Evolutionary conservation across 2,329 filamentous ascomycete genomes (phyloP), one percentile per base, ranked within the genome.

Genomic region (Shiraia bambusicola): DNA sequence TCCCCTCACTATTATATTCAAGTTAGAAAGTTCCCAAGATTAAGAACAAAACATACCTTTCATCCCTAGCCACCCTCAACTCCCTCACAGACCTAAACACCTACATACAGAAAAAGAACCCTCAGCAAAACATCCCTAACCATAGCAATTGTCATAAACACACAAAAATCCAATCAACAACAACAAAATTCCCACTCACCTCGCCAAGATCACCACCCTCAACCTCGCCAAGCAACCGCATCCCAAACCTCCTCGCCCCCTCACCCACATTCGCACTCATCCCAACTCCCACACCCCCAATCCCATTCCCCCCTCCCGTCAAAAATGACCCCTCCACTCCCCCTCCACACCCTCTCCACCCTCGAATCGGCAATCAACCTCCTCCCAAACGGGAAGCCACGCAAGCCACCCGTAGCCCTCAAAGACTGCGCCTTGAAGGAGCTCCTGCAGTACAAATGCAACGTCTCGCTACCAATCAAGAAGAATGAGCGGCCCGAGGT

Each of bases 391-490:
- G 78, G 67, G 69, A 73, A 77, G 58, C 64, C 69, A 36, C 76
- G 78, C 47, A 82, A 82, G 60, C 64, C 62, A n/a, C 67, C 72
- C 12, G 67, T 81, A 45, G 69, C 78, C 24, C 69, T 84, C 5
- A 62, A 69, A 39, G 68, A 78, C 35, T 85, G 82, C 61, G 66
- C 74, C 42, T 65, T 84, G 28, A 71, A 79, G 52, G 79, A 84
- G 60, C 65, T 85, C 64, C 68, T 80, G 33, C 82, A 86, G 66
- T 84, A 83, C 59, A 76, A 76, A 17, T 86, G 82, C 65, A 75
- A 81, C 58, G 67, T 81, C 8, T 69, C 74, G 7, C 64, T 70
- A 9, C 19, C 50, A 13, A 26, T 42, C 30, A 42, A 61, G 31
- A 66, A 72, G 25, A 57, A 67, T 36, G 69, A 66, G 13, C 58